phyloP scores from a whole-genome alignment of 345 rosid genomes.

The Nasturtium officinale region DNA sequence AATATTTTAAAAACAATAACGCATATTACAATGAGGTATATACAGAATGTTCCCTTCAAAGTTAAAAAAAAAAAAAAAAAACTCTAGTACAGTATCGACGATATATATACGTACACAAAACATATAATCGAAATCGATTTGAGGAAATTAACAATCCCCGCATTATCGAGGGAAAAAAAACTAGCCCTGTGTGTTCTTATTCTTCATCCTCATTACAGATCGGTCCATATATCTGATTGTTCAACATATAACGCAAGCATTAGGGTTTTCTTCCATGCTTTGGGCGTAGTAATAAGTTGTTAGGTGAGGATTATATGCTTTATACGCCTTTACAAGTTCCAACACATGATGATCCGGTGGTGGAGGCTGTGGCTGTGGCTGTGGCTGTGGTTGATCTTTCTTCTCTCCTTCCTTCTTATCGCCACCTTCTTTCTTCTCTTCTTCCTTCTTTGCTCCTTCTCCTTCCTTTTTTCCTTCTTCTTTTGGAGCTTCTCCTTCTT shows the following conservation, averaged over 20 bases:
- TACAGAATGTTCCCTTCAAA: constrained; percentile 23
- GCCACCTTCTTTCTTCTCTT: constrained; percentile 49
- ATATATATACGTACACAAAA: constrained; percentile 36
- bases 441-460: constrained; percentile 39
- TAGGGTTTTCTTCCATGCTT: constrained; percentile 94
- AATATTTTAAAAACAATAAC: neutral
- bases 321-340: constrained; percentile 85
- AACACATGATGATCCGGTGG: constrained; percentile 62
- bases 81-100: constrained; percentile 33
- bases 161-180: constrained; percentile 28
- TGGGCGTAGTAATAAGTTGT: constrained; percentile 72
- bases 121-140: constrained; percentile 34
- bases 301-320: constrained; percentile 77
- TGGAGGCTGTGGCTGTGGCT: constrained; percentile 29
- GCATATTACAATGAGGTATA: constrained; percentile 8
- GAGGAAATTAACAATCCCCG: constrained; percentile 13
- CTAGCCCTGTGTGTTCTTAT: too few species aligned
- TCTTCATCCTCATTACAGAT: constrained; percentile 25
- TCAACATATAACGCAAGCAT: constrained; percentile 73
- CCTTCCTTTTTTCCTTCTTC: constrained; percentile 67
- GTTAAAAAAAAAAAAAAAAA: neutral
- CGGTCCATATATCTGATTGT: constrained; percentile 9
- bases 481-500: constrained; percentile 57
- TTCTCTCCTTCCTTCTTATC: constrained; percentile 46
- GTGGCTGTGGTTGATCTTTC: constrained; percentile 49